A percentile compares a stretch with the other conserved stretches of the same genome.
phyloP scores from a whole-genome alignment of 2,329 filamentous ascomycete species.

The Cyanodermella asteris region DNA sequence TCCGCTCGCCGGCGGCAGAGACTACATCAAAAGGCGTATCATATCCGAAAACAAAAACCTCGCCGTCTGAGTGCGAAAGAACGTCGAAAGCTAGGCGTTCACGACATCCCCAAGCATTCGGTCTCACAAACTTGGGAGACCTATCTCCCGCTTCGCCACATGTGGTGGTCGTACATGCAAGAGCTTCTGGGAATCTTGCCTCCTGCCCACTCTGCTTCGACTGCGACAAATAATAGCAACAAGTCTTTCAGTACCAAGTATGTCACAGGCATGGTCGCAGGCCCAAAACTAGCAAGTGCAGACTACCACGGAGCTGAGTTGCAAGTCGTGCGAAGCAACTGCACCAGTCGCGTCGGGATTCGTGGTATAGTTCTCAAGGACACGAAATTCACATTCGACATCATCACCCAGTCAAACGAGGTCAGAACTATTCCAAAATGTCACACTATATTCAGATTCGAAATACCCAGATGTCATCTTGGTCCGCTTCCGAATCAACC shows the following conservation, averaged over 20 bases:
- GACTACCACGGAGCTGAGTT: slow-evolving; percentile 79
- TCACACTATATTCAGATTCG: slow-evolving; percentile 62
- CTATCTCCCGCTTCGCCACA: slow-evolving; percentile 51
- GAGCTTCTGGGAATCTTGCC: slow-evolving; percentile 55
- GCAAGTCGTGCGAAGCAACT: slow-evolving; percentile 62
- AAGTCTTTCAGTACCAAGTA: slow-evolving; percentile 30
- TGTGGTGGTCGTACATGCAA: slow-evolving; percentile 73
- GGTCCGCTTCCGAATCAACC: too few species aligned
- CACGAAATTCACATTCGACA: slow-evolving; percentile 63
- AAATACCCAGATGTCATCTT: too few species aligned
- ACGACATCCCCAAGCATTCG: slow-evolving; percentile 48
- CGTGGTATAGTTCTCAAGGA: slow-evolving; percentile 77
- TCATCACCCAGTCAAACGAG: slow-evolving; percentile 50
- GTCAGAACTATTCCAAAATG: slow-evolving; percentile 78
- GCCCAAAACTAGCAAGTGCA: slow-evolving; percentile 50
- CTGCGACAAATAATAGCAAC: slow-evolving; percentile 18
- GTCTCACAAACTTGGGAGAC: slow-evolving; percentile 52
- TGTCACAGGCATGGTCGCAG: slow-evolving; percentile 33
- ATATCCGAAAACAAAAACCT: slow-evolving; percentile 29
- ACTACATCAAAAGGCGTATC: slow-evolving; percentile 25
- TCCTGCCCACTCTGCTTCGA: too few species aligned
- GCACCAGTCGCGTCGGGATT: slow-evolving; percentile 60
- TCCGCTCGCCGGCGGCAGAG: slow-evolving; percentile 24
- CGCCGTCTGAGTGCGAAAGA: slow-evolving; percentile 58
- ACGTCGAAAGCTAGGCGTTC: slow-evolving; percentile 49